Evolutionary conservation across 1,284 basidiomycete genomes (phyloP), one percentile per base, ranked within the genome.

Genomic region (Tranzscheliella williamsii): DNA sequence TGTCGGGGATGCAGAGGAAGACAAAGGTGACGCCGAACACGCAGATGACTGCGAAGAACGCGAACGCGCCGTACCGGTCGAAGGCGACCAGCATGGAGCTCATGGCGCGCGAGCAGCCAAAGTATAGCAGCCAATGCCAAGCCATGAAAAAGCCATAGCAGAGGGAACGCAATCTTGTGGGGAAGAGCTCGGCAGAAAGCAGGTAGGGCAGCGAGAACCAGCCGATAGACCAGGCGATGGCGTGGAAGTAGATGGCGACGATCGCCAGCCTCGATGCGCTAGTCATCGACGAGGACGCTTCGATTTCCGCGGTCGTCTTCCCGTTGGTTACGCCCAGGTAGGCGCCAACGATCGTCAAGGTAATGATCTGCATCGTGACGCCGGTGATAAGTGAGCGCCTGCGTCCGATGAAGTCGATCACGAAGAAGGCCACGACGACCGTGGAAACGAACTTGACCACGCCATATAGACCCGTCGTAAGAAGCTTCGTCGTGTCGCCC

Each of bases 41-140:
- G 17, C 42, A 43, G 13, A 43, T 43, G 32, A 4, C 20, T 4
- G 42, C 42, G 16, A 43, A 43, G 24, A 43, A 43, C 7, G 42
- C 42, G 21, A 43, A 43, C 4, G 42, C 42, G 18, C 42, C 42
- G 31, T 33, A 43, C 15, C 42, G 32, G 26, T 43, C 33, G 24
- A 43, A 36, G 5, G 42, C 42, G 20, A 43, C 42, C 9, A 43
- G 33, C 42, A 43, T 43, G 7, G 42, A 43, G 26, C 42, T 43
- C 13, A 33, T 43, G 6, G 42, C 42, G 11, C 42, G 32, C 16
- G 42, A 43, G 32, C 42, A 43, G 24, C 42, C 42, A 35, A 43
- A 43, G 32, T 43, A 43, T 5, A 43, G 32, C 24, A 43, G 21
- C 42, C 42, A 43, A 24, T 43, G 42, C 42, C 42, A 43, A 18